Percentiles rank a stretch among this genome's conserved stretches.
These are phyloP conservation scores for Paxillus ammoniavirescens DNA, from an alignment of 768 basidiomycete species.

Conservation along the genomic window DNA sequence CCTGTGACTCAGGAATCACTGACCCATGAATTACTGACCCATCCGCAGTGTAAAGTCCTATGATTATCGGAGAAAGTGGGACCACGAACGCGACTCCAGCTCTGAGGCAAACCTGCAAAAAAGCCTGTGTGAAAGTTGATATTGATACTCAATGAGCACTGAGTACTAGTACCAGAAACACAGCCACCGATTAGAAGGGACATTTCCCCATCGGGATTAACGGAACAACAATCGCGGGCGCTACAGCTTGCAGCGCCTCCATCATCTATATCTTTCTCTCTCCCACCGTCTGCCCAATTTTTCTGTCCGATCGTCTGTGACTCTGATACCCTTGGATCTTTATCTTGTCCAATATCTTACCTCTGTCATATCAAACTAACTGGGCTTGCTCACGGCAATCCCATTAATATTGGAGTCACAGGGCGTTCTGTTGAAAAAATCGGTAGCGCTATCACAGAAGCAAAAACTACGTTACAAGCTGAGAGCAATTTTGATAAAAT, in stretches of 20 bases:
- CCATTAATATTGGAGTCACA: neutral
- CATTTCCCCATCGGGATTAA: slow-evolving; percentile 4
- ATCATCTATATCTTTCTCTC: slow-evolving; percentile 16
- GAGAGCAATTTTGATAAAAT: neutral
- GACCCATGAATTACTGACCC: neutral
- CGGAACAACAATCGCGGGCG: neutral
- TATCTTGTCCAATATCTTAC: slow-evolving; percentile 3
- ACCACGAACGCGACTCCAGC: neutral
- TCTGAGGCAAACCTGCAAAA: neutral
- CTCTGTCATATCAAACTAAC: neutral
- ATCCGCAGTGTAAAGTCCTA: neutral
- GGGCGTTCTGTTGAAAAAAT: neutral
- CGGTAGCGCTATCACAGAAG: neutral
- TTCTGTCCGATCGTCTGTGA: slow-evolving; percentile 6
- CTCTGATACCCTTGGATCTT: slow-evolving; percentile 17
- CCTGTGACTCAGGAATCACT: neutral
- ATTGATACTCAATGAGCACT: too few species aligned
- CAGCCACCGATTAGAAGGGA: slow-evolving; percentile 24
- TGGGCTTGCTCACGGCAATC: neutral
- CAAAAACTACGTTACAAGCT: slow-evolving; percentile 1
- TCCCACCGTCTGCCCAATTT: slow-evolving; percentile 8
- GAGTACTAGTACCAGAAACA: neutral
- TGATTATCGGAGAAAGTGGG: neutral
- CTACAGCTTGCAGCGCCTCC: neutral
- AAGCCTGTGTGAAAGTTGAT: too few species aligned